Conservation (phyloP, 2,329 filamentous ascomycete species). For the Colletotrichum truncatum region DNA sequence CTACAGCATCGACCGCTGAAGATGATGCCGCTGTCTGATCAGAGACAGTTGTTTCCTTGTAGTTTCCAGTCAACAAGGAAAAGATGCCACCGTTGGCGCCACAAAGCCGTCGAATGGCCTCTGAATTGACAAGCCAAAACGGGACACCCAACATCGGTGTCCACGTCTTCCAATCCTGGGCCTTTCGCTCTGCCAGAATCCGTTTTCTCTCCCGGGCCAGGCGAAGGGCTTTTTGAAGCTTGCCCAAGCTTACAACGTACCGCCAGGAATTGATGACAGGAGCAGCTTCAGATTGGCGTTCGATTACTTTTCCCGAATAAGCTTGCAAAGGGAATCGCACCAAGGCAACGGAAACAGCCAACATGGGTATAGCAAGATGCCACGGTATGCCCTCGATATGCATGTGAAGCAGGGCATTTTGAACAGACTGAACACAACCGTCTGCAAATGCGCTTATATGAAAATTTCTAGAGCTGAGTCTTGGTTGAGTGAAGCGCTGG, state of each 20-base stretch:
- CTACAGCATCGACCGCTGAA: conserved; percentile 31
- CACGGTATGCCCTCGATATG: conserved; percentile 59
- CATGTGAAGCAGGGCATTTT: conserved; percentile 34
- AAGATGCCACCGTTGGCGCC: conserved; percentile 49
- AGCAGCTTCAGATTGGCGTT: conserved; percentile 38
- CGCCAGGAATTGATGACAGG: conserved; percentile 44
- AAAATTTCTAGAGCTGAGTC: conserved; percentile 30
- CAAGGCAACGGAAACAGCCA: conserved; percentile 54
- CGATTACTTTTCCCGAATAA: conserved; percentile 44
- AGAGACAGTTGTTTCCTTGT: not conserved
- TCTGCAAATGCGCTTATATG: conserved; percentile 42
- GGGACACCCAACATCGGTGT: conserved; percentile 51
- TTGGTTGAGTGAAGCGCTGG: not conserved
- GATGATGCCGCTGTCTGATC: conserved; percentile 10
- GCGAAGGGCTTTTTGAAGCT: not conserved
- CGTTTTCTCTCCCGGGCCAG: conserved; percentile 28
- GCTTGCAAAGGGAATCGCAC: conserved; percentile 57
- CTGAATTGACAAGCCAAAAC: conserved; percentile 60
- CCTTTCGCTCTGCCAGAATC: conserved; percentile 49
- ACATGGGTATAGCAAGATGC: conserved; percentile 63
- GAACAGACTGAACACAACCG: not conserved
- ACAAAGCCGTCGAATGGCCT: conserved; percentile 58
- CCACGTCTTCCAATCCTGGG: conserved; percentile 58
- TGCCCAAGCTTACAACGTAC: not conserved
- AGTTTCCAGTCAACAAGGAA: not conserved